Conservation (phyloP, 306 rosid species). For the Hippophae rhamnoides region DNA sequence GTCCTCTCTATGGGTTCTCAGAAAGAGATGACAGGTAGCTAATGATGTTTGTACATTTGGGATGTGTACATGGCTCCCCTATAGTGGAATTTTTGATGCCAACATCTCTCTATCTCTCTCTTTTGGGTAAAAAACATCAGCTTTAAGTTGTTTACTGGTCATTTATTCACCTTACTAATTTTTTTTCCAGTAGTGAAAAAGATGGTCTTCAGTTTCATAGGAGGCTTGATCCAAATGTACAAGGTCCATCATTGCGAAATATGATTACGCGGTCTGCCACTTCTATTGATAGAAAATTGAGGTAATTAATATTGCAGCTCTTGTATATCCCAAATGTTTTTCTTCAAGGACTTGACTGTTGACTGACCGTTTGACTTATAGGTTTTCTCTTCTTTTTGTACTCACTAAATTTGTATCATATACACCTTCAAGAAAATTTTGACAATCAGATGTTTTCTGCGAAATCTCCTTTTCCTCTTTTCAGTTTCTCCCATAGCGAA, state of each 20-base stretch:
- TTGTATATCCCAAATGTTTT: constrained; percentile 2
- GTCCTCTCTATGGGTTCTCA: constrained; percentile 86
- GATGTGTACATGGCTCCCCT: background rate
- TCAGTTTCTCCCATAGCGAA: constrained; percentile 96
- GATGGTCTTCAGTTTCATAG: constrained; percentile 66
- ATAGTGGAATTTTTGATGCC: background rate
- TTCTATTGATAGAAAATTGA: constrained; percentile 55
- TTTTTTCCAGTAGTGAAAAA: constrained; percentile 57
- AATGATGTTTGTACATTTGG: constrained; percentile 12
- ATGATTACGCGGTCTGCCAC: constrained; percentile 64
- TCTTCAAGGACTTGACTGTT: constrained; percentile 12
- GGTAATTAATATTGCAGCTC: constrained; percentile 34
- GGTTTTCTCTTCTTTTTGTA: constrained; percentile 1
- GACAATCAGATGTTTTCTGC: constrained; percentile 31
- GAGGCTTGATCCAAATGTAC: constrained; percentile 60
- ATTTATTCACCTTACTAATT: constrained; percentile 8
- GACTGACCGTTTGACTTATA: background rate
- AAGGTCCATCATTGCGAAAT: constrained; percentile 62
- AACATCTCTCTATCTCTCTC: background rate
- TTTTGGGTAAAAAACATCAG: background rate
- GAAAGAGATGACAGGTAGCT: constrained; percentile 72
- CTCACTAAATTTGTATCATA: constrained; percentile 15
- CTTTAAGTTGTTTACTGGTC: constrained; percentile 13
- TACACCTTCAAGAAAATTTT: constrained; percentile 23
- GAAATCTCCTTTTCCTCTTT: constrained; percentile 37